Evolutionary conservation across 305 asterid genomes (phyloP).

Genomic region (Fraxinus floribunda): DNA sequence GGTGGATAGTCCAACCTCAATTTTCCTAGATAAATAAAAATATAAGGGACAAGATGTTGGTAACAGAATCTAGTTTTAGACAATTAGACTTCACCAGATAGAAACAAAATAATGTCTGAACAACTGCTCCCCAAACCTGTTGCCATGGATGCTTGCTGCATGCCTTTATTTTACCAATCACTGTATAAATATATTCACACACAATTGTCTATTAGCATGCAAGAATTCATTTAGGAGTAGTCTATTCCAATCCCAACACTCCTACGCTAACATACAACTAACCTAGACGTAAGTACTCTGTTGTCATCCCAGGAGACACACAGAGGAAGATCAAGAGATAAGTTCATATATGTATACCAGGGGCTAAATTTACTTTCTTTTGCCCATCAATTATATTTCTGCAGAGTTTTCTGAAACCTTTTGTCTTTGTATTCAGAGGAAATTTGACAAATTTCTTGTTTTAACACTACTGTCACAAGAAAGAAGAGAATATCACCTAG

Average conservation of each 20-base stretch:
- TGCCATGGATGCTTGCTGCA: not conserved
- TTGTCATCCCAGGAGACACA: constrained; percentile 19
- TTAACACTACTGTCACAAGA: constrained; percentile 8
- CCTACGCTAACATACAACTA: not conserved
- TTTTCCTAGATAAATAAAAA: too few species aligned
- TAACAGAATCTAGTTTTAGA: not conserved
- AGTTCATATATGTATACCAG: not conserved
- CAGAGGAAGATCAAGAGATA: not conserved
- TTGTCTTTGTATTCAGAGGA: constrained; percentile 6
- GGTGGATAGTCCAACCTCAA: not conserved
- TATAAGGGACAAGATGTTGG: not conserved
- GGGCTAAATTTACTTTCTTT: not conserved
- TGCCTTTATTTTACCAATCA: not conserved
- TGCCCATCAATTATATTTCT: not conserved
- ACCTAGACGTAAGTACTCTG: not conserved
- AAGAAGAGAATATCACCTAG: constrained; percentile 2
- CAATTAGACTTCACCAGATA: not conserved
- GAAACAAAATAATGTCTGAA: not conserved
- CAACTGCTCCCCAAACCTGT: not conserved
- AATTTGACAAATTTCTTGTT: constrained; percentile 12
- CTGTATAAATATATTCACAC: not conserved
- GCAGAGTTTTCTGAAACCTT: constrained; percentile 21
- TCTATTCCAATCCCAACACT: constrained; percentile 30
- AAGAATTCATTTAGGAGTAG: constrained; percentile 3
- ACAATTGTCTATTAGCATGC: not conserved